Conservation (phyloP, 306 rosid genomes). For the Quercus alba region DNA sequence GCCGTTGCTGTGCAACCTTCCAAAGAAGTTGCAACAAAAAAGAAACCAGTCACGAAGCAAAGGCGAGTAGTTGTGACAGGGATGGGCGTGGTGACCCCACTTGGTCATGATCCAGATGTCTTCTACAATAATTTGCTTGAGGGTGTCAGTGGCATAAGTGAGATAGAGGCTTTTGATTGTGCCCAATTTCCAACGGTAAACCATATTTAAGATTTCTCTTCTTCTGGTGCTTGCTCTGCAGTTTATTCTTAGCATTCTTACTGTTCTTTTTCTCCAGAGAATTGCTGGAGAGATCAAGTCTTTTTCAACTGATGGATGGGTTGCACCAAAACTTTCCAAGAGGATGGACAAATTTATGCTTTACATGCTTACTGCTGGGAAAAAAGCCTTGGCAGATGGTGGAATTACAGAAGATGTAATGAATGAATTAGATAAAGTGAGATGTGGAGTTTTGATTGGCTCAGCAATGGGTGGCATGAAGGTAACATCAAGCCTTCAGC, state of each 20-base stretch:
- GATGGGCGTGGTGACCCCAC: constrained; percentile 88
- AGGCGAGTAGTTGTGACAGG: constrained; percentile 98
- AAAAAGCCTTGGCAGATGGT: constrained; percentile 88
- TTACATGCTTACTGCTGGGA: constrained; percentile 91
- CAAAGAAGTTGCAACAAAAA: constrained; percentile 54
- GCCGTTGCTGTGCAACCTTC: constrained; percentile 80
- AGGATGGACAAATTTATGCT: constrained; percentile 98
- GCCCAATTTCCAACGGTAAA: constrained; percentile 77
- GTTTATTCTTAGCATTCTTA: no score
- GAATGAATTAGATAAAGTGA: constrained; percentile 68
- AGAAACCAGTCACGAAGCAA: constrained; percentile 71
- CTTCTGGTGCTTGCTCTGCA: no score
- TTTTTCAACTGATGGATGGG: constrained; percentile 95
- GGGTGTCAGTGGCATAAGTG: constrained; percentile 95
- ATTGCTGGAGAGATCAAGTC: constrained; percentile 97
- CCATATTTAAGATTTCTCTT: no score
- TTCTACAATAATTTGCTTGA: constrained; percentile 88
- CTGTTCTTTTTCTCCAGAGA: no score
- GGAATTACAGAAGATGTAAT: constrained; percentile 80
- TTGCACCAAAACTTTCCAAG: constrained; percentile 85
- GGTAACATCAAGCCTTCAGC: constrained; percentile 43
- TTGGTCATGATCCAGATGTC: constrained; percentile 85
- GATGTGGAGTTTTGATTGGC: constrained; percentile 96
- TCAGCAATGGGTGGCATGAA: constrained; percentile 99
- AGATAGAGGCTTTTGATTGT: constrained; percentile 96